phyloP scores from a whole-genome alignment of 441 rosid species.

The Erodium moschatum region DNA sequence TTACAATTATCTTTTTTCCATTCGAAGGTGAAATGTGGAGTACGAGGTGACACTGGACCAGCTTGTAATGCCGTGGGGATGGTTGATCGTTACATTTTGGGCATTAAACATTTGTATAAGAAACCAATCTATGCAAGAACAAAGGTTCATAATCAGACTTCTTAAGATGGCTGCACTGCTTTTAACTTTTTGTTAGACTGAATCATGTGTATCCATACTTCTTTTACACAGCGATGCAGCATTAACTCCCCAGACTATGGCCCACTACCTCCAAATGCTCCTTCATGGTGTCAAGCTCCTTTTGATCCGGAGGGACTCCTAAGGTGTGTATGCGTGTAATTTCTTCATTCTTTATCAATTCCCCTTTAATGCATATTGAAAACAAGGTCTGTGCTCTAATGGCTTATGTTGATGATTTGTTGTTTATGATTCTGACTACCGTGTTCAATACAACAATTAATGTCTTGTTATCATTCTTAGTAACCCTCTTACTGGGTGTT shows the following conservation, averaged over 20 bases:
- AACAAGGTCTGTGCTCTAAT: neutral
- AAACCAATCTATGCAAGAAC: constrained; percentile 62
- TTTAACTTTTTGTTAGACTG: neutral
- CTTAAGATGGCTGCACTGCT: neutral
- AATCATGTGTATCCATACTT: constrained; percentile 3
- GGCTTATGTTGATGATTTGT: neutral
- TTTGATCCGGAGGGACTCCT: constrained; percentile 87
- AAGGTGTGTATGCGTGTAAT: constrained; percentile 34
- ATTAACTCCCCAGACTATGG: constrained; percentile 57
- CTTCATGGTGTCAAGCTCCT: constrained; percentile 92
- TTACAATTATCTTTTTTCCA: neutral
- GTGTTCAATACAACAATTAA: neutral
- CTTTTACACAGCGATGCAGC: constrained; percentile 57
- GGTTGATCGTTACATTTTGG: constrained; percentile 59
- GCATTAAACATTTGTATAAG: constrained; percentile 52
- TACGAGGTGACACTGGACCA: constrained; percentile 65
- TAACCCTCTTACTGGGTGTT: constrained; percentile 17
- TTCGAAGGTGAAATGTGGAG: constrained; percentile 63
- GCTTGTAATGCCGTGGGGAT: constrained; percentile 75
- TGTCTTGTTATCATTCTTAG: neutral
- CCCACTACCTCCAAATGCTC: constrained; percentile 61
- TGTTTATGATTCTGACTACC: neutral
- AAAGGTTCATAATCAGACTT: constrained; percentile 28
- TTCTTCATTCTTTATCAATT: constrained; percentile 1
- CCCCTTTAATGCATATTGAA: neutral